Evolutionary conservation across 2,329 filamentous ascomycete genomes (phyloP).

Genomic region (Aureobasidium sp.): DNA sequence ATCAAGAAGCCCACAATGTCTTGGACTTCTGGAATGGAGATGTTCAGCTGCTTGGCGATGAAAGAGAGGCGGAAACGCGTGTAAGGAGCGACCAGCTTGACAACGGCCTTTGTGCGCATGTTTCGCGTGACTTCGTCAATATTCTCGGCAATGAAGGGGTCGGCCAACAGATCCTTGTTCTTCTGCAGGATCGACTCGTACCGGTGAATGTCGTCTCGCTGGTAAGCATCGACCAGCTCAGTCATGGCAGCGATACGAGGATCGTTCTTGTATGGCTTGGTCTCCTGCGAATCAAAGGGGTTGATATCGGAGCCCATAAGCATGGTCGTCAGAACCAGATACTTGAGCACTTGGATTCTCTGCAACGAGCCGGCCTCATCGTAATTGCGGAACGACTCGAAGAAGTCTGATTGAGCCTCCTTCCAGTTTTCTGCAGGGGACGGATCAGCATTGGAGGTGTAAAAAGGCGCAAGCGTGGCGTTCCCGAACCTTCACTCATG

Average conservation of each 20-base stretch:
- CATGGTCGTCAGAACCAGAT: constrained; percentile 94
- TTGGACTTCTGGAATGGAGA: constrained; percentile 76
- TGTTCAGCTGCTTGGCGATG: constrained; percentile 81
- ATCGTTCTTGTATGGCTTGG: constrained; percentile 95
- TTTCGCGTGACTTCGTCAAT: constrained; percentile 98
- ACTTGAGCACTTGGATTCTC: constrained; percentile 94
- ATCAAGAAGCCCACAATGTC: constrained; percentile 96
- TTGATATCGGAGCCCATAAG: constrained; percentile 98
- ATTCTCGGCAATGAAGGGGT: constrained; percentile 96
- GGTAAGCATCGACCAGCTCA: constrained; percentile 90
- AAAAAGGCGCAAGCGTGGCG: constrained; percentile 1
- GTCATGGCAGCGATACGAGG: constrained; percentile 95
- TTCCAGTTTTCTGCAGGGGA: constrained; percentile 75
- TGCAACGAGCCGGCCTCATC: constrained; percentile 95
- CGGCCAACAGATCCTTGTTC: constrained; percentile 81
- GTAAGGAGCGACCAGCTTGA: constrained; percentile 91
- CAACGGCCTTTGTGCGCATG: constrained; percentile 91
- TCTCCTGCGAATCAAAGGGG: constrained; percentile 97
- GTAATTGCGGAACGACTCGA: constrained; percentile 97
- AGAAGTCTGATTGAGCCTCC: constrained; percentile 93
- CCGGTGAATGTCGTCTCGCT: constrained; percentile 83
- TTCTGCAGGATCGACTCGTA: constrained; percentile 83
- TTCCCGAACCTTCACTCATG: constrained; percentile 69
- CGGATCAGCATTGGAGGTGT: constrained; percentile 18
- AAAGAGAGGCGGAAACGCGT: constrained; percentile 82